Percentiles rank a stretch among this genome's conserved stretches.
Evolutionary conservation across 108 stramenopile genomes (phyloP).

Genomic region (Cyclotella baltica): DNA sequence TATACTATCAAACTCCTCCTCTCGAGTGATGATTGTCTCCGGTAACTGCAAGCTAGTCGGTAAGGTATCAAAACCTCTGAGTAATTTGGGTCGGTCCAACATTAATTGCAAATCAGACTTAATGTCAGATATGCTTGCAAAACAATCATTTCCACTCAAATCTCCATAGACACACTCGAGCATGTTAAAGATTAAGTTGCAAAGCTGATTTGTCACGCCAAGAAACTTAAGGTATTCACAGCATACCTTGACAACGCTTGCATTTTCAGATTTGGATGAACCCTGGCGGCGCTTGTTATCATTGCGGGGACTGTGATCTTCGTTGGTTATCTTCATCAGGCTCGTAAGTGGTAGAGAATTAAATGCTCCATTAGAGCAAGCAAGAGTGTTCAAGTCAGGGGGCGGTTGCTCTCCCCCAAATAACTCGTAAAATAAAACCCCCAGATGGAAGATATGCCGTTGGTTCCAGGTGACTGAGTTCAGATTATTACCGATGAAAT

Average conservation of each 20-base stretch:
- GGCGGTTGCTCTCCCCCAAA: background rate
- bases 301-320: background rate
- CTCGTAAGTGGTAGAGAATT: background rate
- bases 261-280: background rate
- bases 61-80: background rate
- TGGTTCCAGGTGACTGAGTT: too few relatives aligned
- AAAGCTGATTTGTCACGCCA: background rate
- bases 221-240: background rate
- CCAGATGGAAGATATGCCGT: background rate
- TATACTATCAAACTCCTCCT: background rate
- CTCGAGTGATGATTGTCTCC: background rate
- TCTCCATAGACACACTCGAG: background rate
- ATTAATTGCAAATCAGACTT: constrained; percentile 1
- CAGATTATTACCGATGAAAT: too few relatives aligned
- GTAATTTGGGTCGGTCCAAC: background rate
- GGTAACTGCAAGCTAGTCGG: background rate
- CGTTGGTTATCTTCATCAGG: background rate
- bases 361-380: background rate
- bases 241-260: background rate
- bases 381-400: background rate
- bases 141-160: background rate
- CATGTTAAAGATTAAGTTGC: constrained; percentile 4
- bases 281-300: background rate
- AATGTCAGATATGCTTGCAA: background rate
- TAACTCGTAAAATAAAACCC: background rate